phyloP scores from a whole-genome alignment of 257 asterid genomes.

The Avicennia marina region DNA sequence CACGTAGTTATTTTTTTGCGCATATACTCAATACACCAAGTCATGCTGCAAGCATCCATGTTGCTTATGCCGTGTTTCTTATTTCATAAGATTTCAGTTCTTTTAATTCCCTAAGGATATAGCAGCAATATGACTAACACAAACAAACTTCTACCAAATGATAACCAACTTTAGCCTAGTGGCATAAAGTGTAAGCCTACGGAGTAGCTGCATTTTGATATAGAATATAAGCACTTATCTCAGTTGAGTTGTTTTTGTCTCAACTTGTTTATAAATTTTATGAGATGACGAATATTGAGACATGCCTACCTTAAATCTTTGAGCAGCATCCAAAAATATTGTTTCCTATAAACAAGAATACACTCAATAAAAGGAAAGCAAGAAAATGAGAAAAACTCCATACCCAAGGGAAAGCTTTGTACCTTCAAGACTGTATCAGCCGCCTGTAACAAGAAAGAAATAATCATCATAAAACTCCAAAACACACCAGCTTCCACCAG shows the following conservation, averaged over 20 bases:
- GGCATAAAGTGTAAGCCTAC: no score
- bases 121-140: no score
- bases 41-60: no score
- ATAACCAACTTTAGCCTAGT: no score
- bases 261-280: neutral
- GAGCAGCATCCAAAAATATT: conserved; percentile 78
- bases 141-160: no score
- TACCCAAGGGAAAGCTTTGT: conserved; percentile 23
- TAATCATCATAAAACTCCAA: conserved; percentile 91
- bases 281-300: conserved; percentile 14
- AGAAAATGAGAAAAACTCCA: conserved; percentile 11
- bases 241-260: neutral
- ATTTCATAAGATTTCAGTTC: no score
- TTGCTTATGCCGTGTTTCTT: no score
- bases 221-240: no score
- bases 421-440: conserved; percentile 96
- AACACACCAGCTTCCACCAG: conserved; percentile 78
- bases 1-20: conserved; percentile 7
- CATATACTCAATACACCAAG: conserved; percentile 1
- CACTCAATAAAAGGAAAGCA: conserved; percentile 24
- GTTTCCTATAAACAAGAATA: conserved; percentile 61
- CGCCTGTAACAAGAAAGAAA: conserved; percentile 93
- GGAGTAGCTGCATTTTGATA: no score
- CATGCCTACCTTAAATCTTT: conserved; percentile 67
- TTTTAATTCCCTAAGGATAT: no score